These are phyloP conservation scores for Zygosaccharomyces siamensis DNA, from an alignment of 805 yeast genomes.

Conservation along the genomic window DNA sequence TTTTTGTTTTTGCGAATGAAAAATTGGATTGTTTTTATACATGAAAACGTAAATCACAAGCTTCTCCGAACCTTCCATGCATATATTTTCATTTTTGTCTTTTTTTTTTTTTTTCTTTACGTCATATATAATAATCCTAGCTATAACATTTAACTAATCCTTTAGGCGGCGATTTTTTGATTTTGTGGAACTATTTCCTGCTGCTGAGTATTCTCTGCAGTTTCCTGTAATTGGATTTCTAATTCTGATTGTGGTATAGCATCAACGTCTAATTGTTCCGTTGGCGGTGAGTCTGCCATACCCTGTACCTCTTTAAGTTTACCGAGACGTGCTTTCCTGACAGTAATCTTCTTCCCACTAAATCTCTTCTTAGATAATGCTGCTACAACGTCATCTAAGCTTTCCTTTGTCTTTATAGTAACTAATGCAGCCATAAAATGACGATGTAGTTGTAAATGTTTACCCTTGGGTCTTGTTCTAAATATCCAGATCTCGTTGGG, in stretches of 20 bases:
- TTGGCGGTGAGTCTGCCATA: constrained; percentile 29
- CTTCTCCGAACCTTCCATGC: not conserved
- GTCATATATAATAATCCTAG: not conserved
- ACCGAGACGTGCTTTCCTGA: constrained; percentile 40
- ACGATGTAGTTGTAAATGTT: constrained; percentile 31
- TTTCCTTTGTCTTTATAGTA: constrained; percentile 41
- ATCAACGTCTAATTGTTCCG: constrained; percentile 1
- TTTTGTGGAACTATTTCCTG: not conserved
- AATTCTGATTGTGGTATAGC: not conserved
- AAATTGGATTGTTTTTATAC: not conserved
- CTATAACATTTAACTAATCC: not conserved
- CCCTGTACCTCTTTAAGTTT: constrained; percentile 44
- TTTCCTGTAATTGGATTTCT: not conserved
- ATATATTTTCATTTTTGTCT: not conserved
- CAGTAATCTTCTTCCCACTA: constrained; percentile 34
- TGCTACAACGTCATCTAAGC: constrained; percentile 42
- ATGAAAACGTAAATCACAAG: constrained; percentile 1
- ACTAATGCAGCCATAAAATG: constrained; percentile 48
- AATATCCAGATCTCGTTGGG: constrained; percentile 48
- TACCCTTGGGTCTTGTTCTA: constrained; percentile 35
- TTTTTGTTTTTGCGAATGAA: not conserved
- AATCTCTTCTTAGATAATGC: constrained; percentile 38
- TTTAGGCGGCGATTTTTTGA: not conserved
- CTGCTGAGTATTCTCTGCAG: not conserved
- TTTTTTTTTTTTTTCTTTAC: not conserved